Evolutionary conservation across 169 alveolate species (phyloP).

Genomic region (Eimeria acervulina): DNA sequence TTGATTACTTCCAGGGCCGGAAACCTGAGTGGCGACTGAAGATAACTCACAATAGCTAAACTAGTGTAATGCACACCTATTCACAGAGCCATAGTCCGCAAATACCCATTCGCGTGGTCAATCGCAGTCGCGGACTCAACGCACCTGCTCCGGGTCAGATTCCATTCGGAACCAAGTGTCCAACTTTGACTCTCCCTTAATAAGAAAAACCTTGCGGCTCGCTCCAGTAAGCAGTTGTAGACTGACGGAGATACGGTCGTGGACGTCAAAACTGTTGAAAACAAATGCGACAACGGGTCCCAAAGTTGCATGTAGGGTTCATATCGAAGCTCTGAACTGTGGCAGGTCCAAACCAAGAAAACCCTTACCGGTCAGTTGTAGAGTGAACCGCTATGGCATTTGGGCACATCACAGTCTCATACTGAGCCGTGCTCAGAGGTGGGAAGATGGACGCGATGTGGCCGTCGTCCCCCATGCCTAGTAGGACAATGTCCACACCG

Average conservation of each 20-base stretch:
- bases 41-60: not conserved
- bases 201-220: slow-evolving; percentile 81
- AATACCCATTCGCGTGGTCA: not conserved
- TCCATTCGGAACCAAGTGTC: slow-evolving; percentile 85
- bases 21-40: slow-evolving; percentile 52
- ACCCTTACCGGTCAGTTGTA: slow-evolving; percentile 51
- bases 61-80: not conserved
- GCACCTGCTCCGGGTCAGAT: slow-evolving; percentile 37
- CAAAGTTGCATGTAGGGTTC: not conserved
- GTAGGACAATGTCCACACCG: slow-evolving; percentile 76
- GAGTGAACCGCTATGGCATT: slow-evolving; percentile 68
- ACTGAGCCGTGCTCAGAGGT: slow-evolving; percentile 54
- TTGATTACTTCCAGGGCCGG: slow-evolving; percentile 74
- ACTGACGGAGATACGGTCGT: slow-evolving; percentile 87
- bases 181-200: slow-evolving; percentile 86
- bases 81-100: not conserved
- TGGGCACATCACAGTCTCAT: slow-evolving; percentile 56
- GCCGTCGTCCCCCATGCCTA: slow-evolving; percentile 85
- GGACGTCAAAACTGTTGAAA: slow-evolving; percentile 84
- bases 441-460: slow-evolving; percentile 84
- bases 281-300: not conserved
- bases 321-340: not conserved
- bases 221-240: slow-evolving; percentile 85
- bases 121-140: not conserved
- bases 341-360: not conserved